These are phyloP conservation scores for Penicillium bovifimosum DNA, from an alignment of 495 filamentous ascomycete species.

Conservation along the genomic window DNA sequence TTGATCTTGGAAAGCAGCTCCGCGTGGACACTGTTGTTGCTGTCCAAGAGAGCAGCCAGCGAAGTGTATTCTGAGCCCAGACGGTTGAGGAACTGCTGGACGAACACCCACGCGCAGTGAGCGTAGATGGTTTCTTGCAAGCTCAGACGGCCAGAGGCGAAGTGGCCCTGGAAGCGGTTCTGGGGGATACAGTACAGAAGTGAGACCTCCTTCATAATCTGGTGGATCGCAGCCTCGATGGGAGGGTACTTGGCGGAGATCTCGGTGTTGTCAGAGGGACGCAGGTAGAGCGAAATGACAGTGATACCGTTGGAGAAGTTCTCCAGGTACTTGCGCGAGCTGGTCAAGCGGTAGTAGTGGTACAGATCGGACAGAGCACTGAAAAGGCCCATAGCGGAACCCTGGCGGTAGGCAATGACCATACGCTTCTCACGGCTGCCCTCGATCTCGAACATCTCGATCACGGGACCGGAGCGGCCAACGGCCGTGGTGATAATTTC, in stretches of 20 bases:
- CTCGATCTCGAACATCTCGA: conserved; percentile 96
- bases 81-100: conserved; percentile 94
- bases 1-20: conserved; percentile 95
- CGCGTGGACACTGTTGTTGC: conserved; percentile 74
- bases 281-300: conserved; percentile 90
- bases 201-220: conserved; percentile 97
- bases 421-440: conserved; percentile 83
- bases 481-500: conserved; percentile 85
- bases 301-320: conserved; percentile 98
- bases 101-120: conserved; percentile 95
- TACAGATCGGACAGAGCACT: conserved; percentile 93
- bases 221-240: conserved; percentile 92
- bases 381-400: conserved; percentile 90
- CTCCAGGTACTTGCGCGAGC: conserved; percentile 94
- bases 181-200: conserved; percentile 96
- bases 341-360: conserved; percentile 96
- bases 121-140: conserved; percentile 96
- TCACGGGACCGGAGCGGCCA: conserved; percentile 80
- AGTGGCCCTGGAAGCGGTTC: conserved; percentile 87
- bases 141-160: conserved; percentile 81
- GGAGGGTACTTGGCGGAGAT: conserved; percentile 57
- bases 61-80: conserved; percentile 89
- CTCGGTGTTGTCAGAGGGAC: conserved; percentile 53
- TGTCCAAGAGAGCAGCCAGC: conserved; percentile 72
- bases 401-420: conserved; percentile 87